Evolutionary conservation across 768 basidiomycete species (phyloP).

Genomic region (Phylloporus arenicola): DNA sequence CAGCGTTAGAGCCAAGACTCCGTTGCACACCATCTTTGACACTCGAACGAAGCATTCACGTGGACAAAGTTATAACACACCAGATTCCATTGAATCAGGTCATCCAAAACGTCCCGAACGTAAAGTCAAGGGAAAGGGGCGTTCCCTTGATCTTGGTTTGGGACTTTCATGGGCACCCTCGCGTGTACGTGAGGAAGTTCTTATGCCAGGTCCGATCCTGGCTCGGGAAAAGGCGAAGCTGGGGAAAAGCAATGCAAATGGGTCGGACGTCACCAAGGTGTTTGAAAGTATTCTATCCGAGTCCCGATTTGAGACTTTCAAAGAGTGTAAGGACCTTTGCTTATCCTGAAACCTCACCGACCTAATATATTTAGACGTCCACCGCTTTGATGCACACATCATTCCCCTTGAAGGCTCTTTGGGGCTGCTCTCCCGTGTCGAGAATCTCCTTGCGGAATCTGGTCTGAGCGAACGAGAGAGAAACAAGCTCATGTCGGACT

Average conservation of each 20-base stretch:
- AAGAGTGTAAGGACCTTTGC: slow-evolving; percentile 51
- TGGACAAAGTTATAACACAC: slow-evolving; percentile 23
- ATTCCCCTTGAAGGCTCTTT: slow-evolving; percentile 72
- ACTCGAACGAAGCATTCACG: slow-evolving; percentile 25
- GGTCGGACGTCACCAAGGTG: slow-evolving; percentile 32
- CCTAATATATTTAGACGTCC: slow-evolving; percentile 48
- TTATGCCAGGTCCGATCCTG: slow-evolving; percentile 40
- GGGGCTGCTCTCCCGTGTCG: slow-evolving; percentile 63
- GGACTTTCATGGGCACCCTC: slow-evolving; percentile 71
- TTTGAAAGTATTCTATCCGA: slow-evolving; percentile 35
- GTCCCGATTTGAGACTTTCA: slow-evolving; percentile 40
- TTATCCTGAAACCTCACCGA: slow-evolving; percentile 1
- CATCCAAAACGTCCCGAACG: slow-evolving; percentile 13
- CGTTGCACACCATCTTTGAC: slow-evolving; percentile 30
- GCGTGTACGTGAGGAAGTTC: slow-evolving; percentile 59
- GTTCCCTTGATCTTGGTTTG: slow-evolving; percentile 65
- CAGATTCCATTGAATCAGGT: slow-evolving; percentile 16
- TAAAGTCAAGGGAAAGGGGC: slow-evolving; percentile 47
- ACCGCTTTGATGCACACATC: slow-evolving; percentile 66
- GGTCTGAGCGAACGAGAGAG: slow-evolving; percentile 46
- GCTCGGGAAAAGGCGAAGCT: slow-evolving; percentile 26
- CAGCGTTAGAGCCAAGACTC: slow-evolving; percentile 11
- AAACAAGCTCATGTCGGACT: slow-evolving; percentile 49
- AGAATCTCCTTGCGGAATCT: slow-evolving; percentile 50
- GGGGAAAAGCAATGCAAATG: slow-evolving; percentile 15